A percentile compares a stretch with the other conserved stretches of the same genome.
Conservation (phyloP, 2,329 filamentous ascomycete genomes). For the Albifimbria verrucaria region DNA sequence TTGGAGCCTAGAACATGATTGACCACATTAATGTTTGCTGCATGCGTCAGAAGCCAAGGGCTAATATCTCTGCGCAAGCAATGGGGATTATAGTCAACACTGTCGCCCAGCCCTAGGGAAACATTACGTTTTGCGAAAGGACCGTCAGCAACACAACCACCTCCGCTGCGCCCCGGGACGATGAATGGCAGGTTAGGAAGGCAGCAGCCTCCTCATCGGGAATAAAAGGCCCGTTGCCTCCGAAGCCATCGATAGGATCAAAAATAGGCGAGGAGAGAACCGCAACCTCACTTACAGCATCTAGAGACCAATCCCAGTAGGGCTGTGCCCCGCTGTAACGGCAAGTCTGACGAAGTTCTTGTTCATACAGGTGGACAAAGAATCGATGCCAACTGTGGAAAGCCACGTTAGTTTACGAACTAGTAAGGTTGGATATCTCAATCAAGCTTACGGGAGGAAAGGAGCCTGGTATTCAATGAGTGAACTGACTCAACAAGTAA, state of each 20-base stretch:
- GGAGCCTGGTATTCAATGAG: slow-evolving; percentile 19
- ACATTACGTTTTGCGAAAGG: slow-evolving; percentile 17
- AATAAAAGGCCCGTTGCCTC: slow-evolving; percentile 17
- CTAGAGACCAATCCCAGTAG: slow-evolving; percentile 19
- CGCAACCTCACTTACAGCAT: slow-evolving; percentile 9
- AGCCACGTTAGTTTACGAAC: background rate
- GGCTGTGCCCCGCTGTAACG: slow-evolving; percentile 18
- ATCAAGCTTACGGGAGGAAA: slow-evolving; percentile 26
- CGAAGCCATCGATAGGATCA: slow-evolving; percentile 27
- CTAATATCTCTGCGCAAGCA: slow-evolving; percentile 29
- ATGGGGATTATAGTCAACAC: slow-evolving; percentile 23
- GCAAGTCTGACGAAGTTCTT: slow-evolving; percentile 16
- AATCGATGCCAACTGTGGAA: slow-evolving; percentile 12
- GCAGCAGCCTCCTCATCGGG: slow-evolving; percentile 9
- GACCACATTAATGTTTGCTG: slow-evolving; percentile 13
- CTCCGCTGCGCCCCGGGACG: slow-evolving; percentile 13
- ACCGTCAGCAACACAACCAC: slow-evolving; percentile 19
- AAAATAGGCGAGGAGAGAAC: slow-evolving; percentile 25
- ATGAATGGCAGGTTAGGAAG: slow-evolving; percentile 13
- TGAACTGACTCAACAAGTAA: background rate
- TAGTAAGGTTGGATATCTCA: background rate
- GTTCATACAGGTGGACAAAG: slow-evolving; percentile 17
- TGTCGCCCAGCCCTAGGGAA: slow-evolving; percentile 13
- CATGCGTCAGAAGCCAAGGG: slow-evolving; percentile 8
- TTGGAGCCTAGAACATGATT: slow-evolving; percentile 14